These are phyloP conservation scores for Russula griseocarnosa DNA, from an alignment of 768 basidiomycete species.

Conservation along the genomic window DNA sequence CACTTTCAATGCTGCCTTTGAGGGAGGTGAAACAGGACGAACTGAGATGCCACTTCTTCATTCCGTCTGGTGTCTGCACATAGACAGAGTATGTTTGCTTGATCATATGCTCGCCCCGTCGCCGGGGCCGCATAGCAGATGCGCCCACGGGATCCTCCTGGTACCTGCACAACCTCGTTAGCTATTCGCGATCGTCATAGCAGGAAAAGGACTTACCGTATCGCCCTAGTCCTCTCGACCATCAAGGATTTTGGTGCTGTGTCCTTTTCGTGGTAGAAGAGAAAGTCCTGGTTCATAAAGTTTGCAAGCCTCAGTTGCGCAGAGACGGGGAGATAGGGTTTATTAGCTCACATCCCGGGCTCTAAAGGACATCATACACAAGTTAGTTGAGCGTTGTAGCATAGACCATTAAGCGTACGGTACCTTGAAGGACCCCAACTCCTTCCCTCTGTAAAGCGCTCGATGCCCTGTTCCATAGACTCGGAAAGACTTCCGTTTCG, in stretches of 20 bases:
- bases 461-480: conserved; percentile 37
- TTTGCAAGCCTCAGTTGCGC: neutral
- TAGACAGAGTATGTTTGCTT: conserved; percentile 42
- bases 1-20: neutral
- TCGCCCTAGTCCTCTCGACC: conserved; percentile 30
- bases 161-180: conserved; percentile 25
- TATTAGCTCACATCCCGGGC: conserved; percentile 24
- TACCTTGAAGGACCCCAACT: conserved; percentile 41
- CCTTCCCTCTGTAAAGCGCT: conserved; percentile 39
- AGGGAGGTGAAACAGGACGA: conserved; percentile 17
- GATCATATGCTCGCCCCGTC: conserved; percentile 32
- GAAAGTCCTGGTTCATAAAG: conserved; percentile 36
- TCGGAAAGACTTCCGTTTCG: conserved; percentile 36
- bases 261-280: conserved; percentile 42
- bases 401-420: conserved; percentile 10
- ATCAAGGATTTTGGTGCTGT: conserved; percentile 30
- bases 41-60: conserved; percentile 42
- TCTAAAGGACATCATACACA: neutral
- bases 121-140: conserved; percentile 24
- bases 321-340: conserved; percentile 1
- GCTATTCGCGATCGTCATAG: neutral
- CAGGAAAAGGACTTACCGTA: conserved; percentile 28
- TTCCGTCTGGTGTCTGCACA: conserved; percentile 33
- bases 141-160: conserved; percentile 29
- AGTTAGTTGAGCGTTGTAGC: conserved; percentile 5